Evolutionary conservation across 768 basidiomycete species (phyloP).

Genomic region (Daedaleopsis nitida): DNA sequence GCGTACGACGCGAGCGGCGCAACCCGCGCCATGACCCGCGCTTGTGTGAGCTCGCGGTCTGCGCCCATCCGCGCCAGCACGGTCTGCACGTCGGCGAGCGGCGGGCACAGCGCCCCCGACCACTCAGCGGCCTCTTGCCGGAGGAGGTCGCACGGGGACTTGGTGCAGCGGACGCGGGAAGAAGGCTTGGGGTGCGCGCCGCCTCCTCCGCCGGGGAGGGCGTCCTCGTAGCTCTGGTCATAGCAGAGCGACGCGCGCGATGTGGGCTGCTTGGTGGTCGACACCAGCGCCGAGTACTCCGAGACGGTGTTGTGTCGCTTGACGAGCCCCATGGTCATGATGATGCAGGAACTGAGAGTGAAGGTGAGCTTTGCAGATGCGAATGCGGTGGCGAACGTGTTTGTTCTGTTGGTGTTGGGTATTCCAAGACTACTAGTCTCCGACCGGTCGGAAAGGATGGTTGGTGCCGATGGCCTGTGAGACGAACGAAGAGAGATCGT

Average conservation of each 20-base stretch:
- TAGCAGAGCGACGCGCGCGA: neutral
- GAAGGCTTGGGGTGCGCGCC: neutral
- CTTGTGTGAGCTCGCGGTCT: slow-evolving; percentile 15
- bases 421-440: no score
- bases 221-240: neutral
- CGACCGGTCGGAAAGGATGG: no score
- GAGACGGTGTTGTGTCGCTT: slow-evolving; percentile 11
- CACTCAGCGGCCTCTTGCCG: slow-evolving; percentile 12
- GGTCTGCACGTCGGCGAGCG: slow-evolving; percentile 14
- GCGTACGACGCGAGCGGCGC: slow-evolving; percentile 16
- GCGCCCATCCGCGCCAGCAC: slow-evolving; percentile 9
- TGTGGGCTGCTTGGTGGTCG: slow-evolving; percentile 10
- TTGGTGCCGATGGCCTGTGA: no score
- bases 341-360: neutral
- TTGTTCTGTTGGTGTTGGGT: no score
- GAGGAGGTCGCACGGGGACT: neutral
- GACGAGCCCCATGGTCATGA: slow-evolving; percentile 15
- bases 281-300: slow-evolving; percentile 10
- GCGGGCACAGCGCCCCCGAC: slow-evolving; percentile 15
- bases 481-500: no score
- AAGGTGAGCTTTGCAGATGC: neutral
- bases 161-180: neutral
- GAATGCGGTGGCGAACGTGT: no score
- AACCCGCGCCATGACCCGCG: slow-evolving; percentile 13
- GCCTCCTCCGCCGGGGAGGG: neutral